phyloP scores from a whole-genome alignment of 495 filamentous ascomycete genomes.

The Penicillium antarcticum region DNA sequence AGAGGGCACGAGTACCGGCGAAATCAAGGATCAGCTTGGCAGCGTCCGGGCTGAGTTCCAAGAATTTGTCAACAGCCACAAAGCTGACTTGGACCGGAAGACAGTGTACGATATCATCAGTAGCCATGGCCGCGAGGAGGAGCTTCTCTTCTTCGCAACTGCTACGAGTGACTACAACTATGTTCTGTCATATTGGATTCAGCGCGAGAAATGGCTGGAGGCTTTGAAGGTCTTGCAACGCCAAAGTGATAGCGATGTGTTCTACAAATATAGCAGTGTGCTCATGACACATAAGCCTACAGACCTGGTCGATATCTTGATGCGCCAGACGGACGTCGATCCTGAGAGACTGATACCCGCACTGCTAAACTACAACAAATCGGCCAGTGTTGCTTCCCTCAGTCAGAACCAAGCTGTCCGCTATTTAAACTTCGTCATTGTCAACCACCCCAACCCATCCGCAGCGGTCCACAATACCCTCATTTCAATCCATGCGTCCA shows the following conservation, averaged over 20 bases:
- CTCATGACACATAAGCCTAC: slow-evolving; percentile 84
- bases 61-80: slow-evolving; percentile 80
- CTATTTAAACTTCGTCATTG: slow-evolving; percentile 90
- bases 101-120: slow-evolving; percentile 95
- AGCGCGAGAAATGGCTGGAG: slow-evolving; percentile 91
- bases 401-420: slow-evolving; percentile 88
- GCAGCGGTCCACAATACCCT: slow-evolving; percentile 97
- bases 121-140: slow-evolving; percentile 89
- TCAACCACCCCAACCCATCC: slow-evolving; percentile 75
- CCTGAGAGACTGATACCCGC: slow-evolving; percentile 87
- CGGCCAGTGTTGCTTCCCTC: slow-evolving; percentile 38
- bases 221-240: slow-evolving; percentile 83
- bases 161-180: slow-evolving; percentile 88
- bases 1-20: slow-evolving; percentile 62
- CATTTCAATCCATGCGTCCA: slow-evolving; percentile 91
- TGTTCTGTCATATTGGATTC: slow-evolving; percentile 94
- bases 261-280: slow-evolving; percentile 95
- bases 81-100: slow-evolving; percentile 79
- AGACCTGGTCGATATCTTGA: slow-evolving; percentile 86
- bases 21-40: slow-evolving; percentile 70
- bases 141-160: slow-evolving; percentile 86
- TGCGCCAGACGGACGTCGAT: slow-evolving; percentile 86
- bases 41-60: slow-evolving; percentile 74
- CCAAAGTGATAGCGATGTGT: slow-evolving; percentile 87
- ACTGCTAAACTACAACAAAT: slow-evolving; percentile 87